phyloP scores from a whole-genome alignment of 2,329 filamentous ascomycete genomes.

The Dendrostoma leiphaemia region DNA sequence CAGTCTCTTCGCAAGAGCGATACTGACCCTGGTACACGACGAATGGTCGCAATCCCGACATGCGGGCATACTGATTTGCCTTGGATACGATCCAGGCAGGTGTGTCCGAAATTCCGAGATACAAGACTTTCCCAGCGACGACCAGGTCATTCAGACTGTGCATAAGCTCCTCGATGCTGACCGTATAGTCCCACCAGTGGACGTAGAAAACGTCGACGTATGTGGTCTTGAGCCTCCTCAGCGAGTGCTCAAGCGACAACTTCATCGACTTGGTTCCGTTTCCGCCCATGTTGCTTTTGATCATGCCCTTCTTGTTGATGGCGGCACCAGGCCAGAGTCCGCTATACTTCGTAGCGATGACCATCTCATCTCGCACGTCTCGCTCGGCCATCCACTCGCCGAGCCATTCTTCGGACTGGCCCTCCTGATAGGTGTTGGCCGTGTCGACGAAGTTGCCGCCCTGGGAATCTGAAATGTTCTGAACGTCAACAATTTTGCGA shows the following conservation, averaged over 20 bases:
- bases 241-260: constrained; percentile 37
- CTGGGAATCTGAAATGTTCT: not conserved
- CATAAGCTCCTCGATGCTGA: constrained; percentile 27
- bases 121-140: constrained; percentile 27
- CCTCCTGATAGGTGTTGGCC: constrained; percentile 55
- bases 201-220: constrained; percentile 33
- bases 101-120: constrained; percentile 30
- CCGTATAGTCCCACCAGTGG: constrained; percentile 28
- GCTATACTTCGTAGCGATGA: constrained; percentile 55
- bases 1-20: not conserved
- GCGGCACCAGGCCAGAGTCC: constrained; percentile 34
- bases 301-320: not conserved
- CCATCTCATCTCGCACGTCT: constrained; percentile 51
- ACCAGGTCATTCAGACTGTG: constrained; percentile 26
- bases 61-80: constrained; percentile 27
- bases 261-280: constrained; percentile 41
- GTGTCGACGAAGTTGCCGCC: constrained; percentile 73
- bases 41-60: constrained; percentile 26
- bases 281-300: constrained; percentile 37
- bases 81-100: constrained; percentile 30
- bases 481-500: not conserved
- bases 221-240: constrained; percentile 38
- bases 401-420: constrained; percentile 55
- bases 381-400: constrained; percentile 54
- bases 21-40: constrained; percentile 40